Conservation (phyloP, 768 basidiomycete species). For the Agrocybe praecox region DNA sequence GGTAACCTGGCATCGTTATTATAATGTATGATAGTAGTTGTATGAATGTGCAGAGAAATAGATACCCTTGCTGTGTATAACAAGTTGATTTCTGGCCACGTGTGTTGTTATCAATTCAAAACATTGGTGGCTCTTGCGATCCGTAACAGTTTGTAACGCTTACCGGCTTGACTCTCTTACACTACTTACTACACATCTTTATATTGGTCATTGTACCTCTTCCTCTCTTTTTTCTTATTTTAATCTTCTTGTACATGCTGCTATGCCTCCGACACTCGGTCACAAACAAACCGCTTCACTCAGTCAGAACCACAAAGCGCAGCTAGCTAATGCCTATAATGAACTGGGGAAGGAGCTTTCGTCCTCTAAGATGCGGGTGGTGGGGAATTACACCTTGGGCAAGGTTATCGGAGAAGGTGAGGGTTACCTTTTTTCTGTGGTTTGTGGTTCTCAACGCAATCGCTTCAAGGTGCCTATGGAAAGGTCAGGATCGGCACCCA, state of each 20-base stretch:
- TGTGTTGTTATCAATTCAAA: slow-evolving; percentile 4
- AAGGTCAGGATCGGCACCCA: slow-evolving; percentile 95
- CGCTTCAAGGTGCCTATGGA: slow-evolving; percentile 81
- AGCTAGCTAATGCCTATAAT: slow-evolving; percentile 95
- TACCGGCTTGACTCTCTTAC: neutral
- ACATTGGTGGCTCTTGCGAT: neutral
- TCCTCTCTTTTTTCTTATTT: slow-evolving; percentile 35
- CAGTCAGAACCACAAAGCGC: slow-evolving; percentile 78
- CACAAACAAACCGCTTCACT: slow-evolving; percentile 66
- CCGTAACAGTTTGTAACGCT: neutral
- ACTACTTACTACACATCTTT: slow-evolving; percentile 6
- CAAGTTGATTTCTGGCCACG: neutral
- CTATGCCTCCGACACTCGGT: slow-evolving; percentile 51
- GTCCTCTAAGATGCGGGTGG: slow-evolving; percentile 86
- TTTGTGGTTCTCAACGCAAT: neutral
- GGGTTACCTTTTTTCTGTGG: slow-evolving; percentile 20
- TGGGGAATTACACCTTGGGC: slow-evolving; percentile 94
- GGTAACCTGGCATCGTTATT: slow-evolving; percentile 28
- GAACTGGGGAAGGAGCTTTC: slow-evolving; percentile 95
- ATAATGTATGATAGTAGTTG: neutral
- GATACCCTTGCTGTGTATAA: neutral
- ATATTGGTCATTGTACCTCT: slow-evolving; percentile 32
- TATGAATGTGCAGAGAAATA: neutral
- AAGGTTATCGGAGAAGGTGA: slow-evolving; percentile 95
- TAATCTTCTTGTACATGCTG: slow-evolving; percentile 37